These are phyloP conservation scores for Sugiyamaella sp. DNA, from an alignment of 1,139 yeast species.

Conservation along the genomic window DNA sequence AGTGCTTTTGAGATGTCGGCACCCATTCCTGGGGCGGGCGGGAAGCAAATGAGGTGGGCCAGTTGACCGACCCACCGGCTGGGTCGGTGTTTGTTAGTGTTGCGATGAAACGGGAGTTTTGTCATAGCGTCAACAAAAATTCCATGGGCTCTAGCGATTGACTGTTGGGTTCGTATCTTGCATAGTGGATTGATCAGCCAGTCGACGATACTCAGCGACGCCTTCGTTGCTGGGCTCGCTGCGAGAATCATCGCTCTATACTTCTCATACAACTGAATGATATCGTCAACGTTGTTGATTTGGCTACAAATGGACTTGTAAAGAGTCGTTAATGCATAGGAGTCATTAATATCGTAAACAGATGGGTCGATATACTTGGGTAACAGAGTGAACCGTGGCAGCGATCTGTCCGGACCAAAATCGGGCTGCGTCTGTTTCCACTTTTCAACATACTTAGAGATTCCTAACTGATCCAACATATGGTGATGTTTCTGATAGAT, in stretches of 20 bases:
- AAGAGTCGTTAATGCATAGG: conserved; percentile 12
- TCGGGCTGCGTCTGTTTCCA: neutral
- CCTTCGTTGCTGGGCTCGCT: conserved; percentile 2
- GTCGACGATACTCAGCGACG: conserved; percentile 30
- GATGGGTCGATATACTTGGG: conserved; percentile 14
- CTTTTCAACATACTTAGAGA: neutral
- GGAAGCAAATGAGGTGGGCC: conserved; percentile 10
- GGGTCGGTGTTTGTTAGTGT: conserved; percentile 1
- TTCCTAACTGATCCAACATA: conserved; percentile 6
- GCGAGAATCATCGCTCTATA: conserved; percentile 23
- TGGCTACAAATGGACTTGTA: conserved; percentile 20
- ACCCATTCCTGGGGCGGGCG: conserved; percentile 11
- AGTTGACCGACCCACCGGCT: neutral
- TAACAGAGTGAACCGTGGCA: conserved; percentile 1
- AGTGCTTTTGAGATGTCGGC: conserved; percentile 28
- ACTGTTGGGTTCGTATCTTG: conserved; percentile 23
- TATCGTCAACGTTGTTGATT: conserved; percentile 13
- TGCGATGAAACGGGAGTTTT: conserved; percentile 23
- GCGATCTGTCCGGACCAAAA: neutral
- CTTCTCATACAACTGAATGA: conserved; percentile 26
- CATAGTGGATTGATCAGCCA: conserved; percentile 34
- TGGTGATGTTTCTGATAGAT: conserved; percentile 18
- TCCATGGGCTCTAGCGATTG: conserved; percentile 31
- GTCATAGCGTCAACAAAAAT: conserved; percentile 31
- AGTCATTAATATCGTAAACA: conserved; percentile 9